phyloP scores from a whole-genome alignment of 371 early-diverging fungal species.

The Gilbertella persicaria region DNA sequence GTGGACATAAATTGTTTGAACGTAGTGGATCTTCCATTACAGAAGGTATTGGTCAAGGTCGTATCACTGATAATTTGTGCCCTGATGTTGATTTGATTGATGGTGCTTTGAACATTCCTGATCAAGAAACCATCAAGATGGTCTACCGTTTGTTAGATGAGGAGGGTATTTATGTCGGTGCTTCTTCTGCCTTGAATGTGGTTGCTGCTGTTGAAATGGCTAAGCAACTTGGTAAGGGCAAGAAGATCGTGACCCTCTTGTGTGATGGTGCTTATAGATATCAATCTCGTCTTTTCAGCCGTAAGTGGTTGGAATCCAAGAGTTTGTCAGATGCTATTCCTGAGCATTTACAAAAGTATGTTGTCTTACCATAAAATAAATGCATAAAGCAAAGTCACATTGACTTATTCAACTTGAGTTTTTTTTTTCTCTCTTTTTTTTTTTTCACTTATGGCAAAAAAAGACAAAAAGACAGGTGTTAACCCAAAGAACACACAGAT shows the following conservation, averaged over 20 bases:
- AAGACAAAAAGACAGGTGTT: constrained; percentile 27
- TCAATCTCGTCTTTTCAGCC: constrained; percentile 87
- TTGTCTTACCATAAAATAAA: constrained; percentile 53
- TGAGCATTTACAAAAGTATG: constrained; percentile 81
- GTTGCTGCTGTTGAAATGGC: constrained; percentile 94
- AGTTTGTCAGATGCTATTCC: constrained; percentile 78
- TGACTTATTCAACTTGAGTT: too few relatives aligned
- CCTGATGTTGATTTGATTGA: constrained; percentile 80
- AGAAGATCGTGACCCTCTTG: constrained; percentile 83
- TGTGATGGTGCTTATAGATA: constrained; percentile 94
- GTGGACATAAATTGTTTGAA: constrained; percentile 68
- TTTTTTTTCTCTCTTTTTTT: neutral
- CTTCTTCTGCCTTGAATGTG: constrained; percentile 90
- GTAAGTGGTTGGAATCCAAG: constrained; percentile 85
- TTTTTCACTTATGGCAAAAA: constrained; percentile 10
- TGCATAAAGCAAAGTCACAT: too few relatives aligned
- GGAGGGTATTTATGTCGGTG: constrained; percentile 93
- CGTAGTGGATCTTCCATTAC: constrained; percentile 81
- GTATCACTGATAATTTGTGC: constrained; percentile 88
- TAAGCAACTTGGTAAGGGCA: constrained; percentile 77
- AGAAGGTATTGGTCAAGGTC: constrained; percentile 94
- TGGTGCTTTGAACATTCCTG: constrained; percentile 80
- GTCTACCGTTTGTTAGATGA: constrained; percentile 85
- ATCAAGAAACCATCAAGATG: constrained; percentile 84
- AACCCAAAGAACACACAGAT: constrained; percentile 34